phyloP scores from a whole-genome alignment of 345 rosid genomes.

The Rubroshorea leprosula region DNA sequence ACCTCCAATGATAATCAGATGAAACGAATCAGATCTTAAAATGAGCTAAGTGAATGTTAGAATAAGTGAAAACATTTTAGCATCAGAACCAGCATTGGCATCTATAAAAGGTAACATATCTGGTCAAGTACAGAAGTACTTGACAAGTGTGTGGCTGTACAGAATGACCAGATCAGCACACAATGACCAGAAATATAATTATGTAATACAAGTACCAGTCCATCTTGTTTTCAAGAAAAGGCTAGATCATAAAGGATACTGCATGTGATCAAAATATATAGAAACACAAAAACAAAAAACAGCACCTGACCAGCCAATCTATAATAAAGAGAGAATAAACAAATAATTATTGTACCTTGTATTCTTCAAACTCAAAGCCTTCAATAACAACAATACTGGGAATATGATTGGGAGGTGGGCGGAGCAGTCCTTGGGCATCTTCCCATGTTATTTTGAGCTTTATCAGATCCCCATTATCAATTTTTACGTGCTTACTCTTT shows the following conservation, averaged over 20 bases:
- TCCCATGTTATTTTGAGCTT: conserved; percentile 86
- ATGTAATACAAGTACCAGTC: no score
- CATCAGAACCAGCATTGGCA: conserved; percentile 1
- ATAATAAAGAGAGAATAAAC: conserved; percentile 10
- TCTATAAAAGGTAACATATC: not conserved
- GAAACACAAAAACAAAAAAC: conserved; percentile 5
- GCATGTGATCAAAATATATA: conserved; percentile 5
- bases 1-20: not conserved
- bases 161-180: no score
- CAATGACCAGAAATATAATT: no score
- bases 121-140: no score
- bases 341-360: conserved; percentile 50
- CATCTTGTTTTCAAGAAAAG: not conserved
- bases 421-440: conserved; percentile 85
- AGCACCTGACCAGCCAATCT: not conserved
- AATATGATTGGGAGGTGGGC: conserved; percentile 65
- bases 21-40: not conserved
- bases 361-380: conserved; percentile 90
- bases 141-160: no score
- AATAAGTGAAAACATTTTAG: conserved; percentile 6
- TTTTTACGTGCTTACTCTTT: conserved; percentile 68
- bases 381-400: conserved; percentile 69
- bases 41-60: not conserved
- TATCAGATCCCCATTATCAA: conserved; percentile 67
- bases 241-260: not conserved